Conservation (phyloP, 2,329 filamentous ascomycete species). For the Rutstroemia sp. region DNA sequence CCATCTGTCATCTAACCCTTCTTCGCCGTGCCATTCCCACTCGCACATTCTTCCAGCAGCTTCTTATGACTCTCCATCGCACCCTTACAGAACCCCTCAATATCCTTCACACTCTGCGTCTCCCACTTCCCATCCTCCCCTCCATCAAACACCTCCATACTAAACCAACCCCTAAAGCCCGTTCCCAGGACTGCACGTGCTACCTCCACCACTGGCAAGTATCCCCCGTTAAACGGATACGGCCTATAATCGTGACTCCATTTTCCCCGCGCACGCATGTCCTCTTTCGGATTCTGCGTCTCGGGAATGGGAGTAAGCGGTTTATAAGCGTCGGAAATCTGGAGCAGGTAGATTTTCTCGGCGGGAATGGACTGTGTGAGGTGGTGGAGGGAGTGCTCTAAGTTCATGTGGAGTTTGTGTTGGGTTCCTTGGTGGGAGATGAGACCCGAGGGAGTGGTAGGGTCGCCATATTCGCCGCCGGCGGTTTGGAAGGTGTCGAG, state of each 20-base stretch:
- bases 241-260: slow-evolving; percentile 70
- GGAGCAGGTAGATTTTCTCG: slow-evolving; percentile 67
- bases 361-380: slow-evolving; percentile 50
- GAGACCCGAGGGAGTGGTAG: slow-evolving; percentile 53
- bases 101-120: slow-evolving; percentile 35
- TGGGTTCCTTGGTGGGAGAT: slow-evolving; percentile 38
- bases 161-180: slow-evolving; percentile 57
- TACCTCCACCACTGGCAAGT: slow-evolving; percentile 58
- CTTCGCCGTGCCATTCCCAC: neutral
- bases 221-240: slow-evolving; percentile 62
- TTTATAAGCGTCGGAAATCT: slow-evolving; percentile 69
- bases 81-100: slow-evolving; percentile 41
- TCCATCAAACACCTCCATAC: slow-evolving; percentile 63
- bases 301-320: slow-evolving; percentile 44
- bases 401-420: slow-evolving; percentile 41
- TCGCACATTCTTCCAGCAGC: slow-evolving; percentile 23
- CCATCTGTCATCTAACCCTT: neutral
- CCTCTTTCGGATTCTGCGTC: slow-evolving; percentile 35
- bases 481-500: slow-evolving; percentile 73
- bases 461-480: slow-evolving; percentile 67
- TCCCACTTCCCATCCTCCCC: slow-evolving; percentile 40
- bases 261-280: slow-evolving; percentile 50
- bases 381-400: slow-evolving; percentile 46
- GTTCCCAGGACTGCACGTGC: slow-evolving; percentile 58
- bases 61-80: slow-evolving; percentile 36